Base-by-base conservation (phyloP, 768 basidiomycete genomes). In the Leccinellum rugosiceps region DNA sequence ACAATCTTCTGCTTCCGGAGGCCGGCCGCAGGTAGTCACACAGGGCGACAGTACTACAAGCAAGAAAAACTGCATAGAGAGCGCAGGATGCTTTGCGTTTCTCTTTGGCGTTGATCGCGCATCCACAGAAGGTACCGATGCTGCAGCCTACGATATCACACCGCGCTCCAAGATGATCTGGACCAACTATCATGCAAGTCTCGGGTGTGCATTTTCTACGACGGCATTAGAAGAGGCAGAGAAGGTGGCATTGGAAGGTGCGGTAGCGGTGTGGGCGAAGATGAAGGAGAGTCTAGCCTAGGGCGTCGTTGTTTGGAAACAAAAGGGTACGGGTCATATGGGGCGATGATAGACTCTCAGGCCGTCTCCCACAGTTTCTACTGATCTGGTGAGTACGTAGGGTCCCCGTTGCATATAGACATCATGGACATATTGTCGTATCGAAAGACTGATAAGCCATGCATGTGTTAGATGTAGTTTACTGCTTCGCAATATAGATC, bases 51-150 rank as follows among this genome's bases (percentile, higher is more conserved):
- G 17, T n/a, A 8, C 35, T 9, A 38, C 35, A 4, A 38, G 17
- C 8, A 38, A 38, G 4, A 14, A 8, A 23, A 11, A 78, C 17
- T 73, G 75, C 4, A 80, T 63, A 0, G 51, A 55, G 0, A 81
- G 75, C 6, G 72, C 76, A 5, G 89, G 89, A 0, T 85, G 85
- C 62, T 91, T 92, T 62, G 89, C 86, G 1, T 92, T 90, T 69
- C 63, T 87, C 54, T 78, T 79, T 64, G 69, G 71, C 13, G 47
- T 62, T n/a, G 64, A 58, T 13, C 25, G 31, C 0, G 52, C 23
- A 1, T 17, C 14, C 2, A 2, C 5, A 1, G 38, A 17, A 14
- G 48, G 6, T 3, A 9, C 8, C 8, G 9, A 38, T n/a, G 35
- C 35, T 19, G 41, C 8, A 1, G 17, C 26, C 11, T 17, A 34